Base-by-base conservation (phyloP, 768 basidiomycete genomes). In the Cantharellus cinnabarinus region DNA sequence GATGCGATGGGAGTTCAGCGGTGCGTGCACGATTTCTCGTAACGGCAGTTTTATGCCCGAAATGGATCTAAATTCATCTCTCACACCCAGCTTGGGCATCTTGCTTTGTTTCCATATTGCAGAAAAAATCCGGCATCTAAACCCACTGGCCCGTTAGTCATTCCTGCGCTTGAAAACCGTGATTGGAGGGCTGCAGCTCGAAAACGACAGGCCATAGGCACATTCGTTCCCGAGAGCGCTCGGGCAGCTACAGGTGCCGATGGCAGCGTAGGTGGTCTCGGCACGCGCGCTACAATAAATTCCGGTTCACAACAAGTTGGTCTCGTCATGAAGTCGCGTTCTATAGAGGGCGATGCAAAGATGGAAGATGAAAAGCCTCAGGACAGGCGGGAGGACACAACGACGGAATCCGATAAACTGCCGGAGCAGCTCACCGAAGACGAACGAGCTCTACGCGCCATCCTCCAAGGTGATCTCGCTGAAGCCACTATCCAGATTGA, bases 121-220 rank as follows among this genome's bases (percentile, higher is more conserved):
- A 29, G 20, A 29, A 41, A 29, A 5, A 41, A 10, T 34, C 57
- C 14, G 38, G 38, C 34, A 50, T 56, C 64, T 81, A 73, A 68
- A 56, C 70, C 76, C 5, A 67, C 77, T 44, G 78, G 73, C 3
- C 86, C 86, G 0, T 76, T 95, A 4, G 80, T 95, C 42, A 98
- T 99, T 51, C 82, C 93, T 14, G 74, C 89, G 0, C 73, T 88
- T 51, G 74, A 89, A 65, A 94, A 97, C 66, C 78, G 80, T 37
- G 93, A 99, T 67, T 99, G 94, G 94, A 74, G 89, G 48, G 84
- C 81, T 57, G 70, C 80, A 4, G 86, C 87, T 14, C 75, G 83
- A 48, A 82, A 79, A 67, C 75, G 85, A 61, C 65, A 79, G 75
- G 71, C 69, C 37, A 73, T 67, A 4, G 69, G 70, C 7, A 75